phyloP scores from a whole-genome alignment of 1,139 yeast genomes.

The Hansenula anomala region DNA sequence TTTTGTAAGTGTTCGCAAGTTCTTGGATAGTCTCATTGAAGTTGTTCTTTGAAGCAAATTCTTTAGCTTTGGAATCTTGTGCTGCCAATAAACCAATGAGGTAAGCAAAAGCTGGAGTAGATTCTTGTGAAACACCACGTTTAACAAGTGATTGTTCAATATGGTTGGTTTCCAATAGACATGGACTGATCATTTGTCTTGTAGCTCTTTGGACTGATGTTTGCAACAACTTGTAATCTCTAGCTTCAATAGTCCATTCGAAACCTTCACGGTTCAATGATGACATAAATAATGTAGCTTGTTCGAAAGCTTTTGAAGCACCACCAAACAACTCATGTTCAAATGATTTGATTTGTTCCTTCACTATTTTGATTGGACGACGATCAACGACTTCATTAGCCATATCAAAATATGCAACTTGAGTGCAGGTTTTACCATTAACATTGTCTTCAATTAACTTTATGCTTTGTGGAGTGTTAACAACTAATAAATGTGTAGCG shows the following conservation, averaged over 20 bases:
- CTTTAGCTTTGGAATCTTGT: too few relatives aligned
- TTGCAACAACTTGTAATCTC: conserved; percentile 23
- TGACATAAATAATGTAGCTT: conserved; percentile 22
- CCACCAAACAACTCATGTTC: conserved; percentile 16
- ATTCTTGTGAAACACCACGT: conserved; percentile 15
- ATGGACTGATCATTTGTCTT: conserved; percentile 31
- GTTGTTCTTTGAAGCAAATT: too few relatives aligned
- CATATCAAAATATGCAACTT: conserved; percentile 23
- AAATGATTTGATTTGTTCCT: conserved; percentile 17
- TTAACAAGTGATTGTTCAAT: conserved; percentile 17
- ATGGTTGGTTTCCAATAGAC: conserved; percentile 26
- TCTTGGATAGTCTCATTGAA: too few relatives aligned
- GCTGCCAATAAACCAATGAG: conserved; percentile 29
- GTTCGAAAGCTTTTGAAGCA: conserved; percentile 14
- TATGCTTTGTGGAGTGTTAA: conserved; percentile 23
- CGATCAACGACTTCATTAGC: conserved; percentile 3
- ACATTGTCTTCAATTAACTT: conserved; percentile 11
- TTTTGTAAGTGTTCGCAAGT: conserved; percentile 19
- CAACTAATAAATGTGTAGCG: conserved; percentile 28
- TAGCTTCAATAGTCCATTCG: conserved; percentile 34
- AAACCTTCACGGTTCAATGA: conserved; percentile 17
- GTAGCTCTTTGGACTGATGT: conserved; percentile 24
- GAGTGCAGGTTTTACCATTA: conserved; percentile 15
- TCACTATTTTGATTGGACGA: conserved; percentile 18
- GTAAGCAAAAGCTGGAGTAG: conserved; percentile 28